A percentile compares a stretch with the other conserved stretches of the same genome.
Evolutionary conservation across 192 early-diverging fungal species (phyloP).

Genomic region (Entomortierella lignicola): DNA sequence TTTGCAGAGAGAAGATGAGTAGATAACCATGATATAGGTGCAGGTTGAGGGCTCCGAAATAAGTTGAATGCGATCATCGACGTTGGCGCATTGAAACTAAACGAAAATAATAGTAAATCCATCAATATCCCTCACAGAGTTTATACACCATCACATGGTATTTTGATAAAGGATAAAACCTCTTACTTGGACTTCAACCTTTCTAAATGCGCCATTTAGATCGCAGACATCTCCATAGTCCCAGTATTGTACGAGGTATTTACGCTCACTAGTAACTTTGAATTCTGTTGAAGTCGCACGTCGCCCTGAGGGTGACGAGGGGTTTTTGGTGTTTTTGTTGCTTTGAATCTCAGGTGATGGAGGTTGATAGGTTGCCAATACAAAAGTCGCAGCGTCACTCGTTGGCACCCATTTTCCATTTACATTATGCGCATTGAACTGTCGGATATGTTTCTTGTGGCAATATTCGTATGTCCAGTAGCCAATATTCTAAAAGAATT

Average conservation of each 20-base stretch:
- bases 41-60: conserved; percentile 78
- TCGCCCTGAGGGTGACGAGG: neutral
- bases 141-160: neutral
- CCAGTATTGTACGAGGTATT: conserved; percentile 79
- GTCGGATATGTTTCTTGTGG: conserved; percentile 59
- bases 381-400: conserved; percentile 15
- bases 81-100: conserved; percentile 84
- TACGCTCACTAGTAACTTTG: conserved; percentile 56
- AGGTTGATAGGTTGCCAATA: conserved; percentile 43
- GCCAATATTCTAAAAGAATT: conserved; percentile 23
- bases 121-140: neutral
- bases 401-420: conserved; percentile 52
- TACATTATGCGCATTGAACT: conserved; percentile 50
- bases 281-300: conserved; percentile 48
- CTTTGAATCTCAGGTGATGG: conserved; percentile 25
- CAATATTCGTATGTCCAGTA: conserved; percentile 94
- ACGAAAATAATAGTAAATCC: no score
- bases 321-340: neutral
- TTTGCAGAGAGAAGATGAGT: conserved; percentile 78
- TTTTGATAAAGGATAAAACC: no score
- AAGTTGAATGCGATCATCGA: conserved; percentile 69
- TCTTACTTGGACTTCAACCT: conserved; percentile 76
- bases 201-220: conserved; percentile 72
- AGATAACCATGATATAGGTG: conserved; percentile 82
- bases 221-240: conserved; percentile 81